Conservation (phyloP, 331 rosid genomes). For the Dryas integrifolia region DNA sequence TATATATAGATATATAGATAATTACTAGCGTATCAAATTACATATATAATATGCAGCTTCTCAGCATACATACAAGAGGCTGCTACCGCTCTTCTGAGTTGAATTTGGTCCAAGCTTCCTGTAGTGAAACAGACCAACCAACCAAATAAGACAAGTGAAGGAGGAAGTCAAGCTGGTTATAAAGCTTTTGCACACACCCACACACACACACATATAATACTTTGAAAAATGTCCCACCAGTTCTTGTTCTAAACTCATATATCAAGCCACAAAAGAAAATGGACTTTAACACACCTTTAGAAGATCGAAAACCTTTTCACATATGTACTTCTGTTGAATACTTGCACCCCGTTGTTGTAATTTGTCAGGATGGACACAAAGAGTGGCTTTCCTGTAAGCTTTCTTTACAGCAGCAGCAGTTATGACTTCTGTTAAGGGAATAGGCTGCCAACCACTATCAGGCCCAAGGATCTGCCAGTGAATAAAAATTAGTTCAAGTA, state of each 20-base stretch:
- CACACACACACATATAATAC: no score
- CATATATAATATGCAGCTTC: slow-evolving; percentile 14
- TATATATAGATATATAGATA: slow-evolving; percentile 9
- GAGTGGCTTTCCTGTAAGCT: slow-evolving; percentile 86
- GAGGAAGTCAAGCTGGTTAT: background rate
- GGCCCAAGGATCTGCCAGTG: slow-evolving; percentile 73
- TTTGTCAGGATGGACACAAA: slow-evolving; percentile 87
- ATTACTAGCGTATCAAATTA: slow-evolving; percentile 31
- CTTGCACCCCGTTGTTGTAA: slow-evolving; percentile 80
- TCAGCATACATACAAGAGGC: slow-evolving; percentile 3
- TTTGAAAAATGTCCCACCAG: no score
- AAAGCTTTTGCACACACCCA: background rate
- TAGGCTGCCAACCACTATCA: slow-evolving; percentile 79
- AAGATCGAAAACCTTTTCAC: slow-evolving; percentile 88
- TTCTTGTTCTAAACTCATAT: no score
- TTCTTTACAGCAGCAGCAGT: slow-evolving; percentile 77
- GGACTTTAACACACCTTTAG: slow-evolving; percentile 60
- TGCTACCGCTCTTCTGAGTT: slow-evolving; percentile 76
- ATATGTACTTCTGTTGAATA: slow-evolving; percentile 72
- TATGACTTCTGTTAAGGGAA: slow-evolving; percentile 78
- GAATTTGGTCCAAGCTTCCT: slow-evolving; percentile 94
- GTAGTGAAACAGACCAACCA: slow-evolving; percentile 14
- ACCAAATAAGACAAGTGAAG: background rate
- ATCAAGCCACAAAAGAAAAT: slow-evolving; percentile 19
- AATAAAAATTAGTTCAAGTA: slow-evolving; percentile 13